These are phyloP conservation scores for Coniochaeta sp. DNA, from an alignment of 2,329 filamentous ascomycete genomes.

Conservation along the genomic window DNA sequence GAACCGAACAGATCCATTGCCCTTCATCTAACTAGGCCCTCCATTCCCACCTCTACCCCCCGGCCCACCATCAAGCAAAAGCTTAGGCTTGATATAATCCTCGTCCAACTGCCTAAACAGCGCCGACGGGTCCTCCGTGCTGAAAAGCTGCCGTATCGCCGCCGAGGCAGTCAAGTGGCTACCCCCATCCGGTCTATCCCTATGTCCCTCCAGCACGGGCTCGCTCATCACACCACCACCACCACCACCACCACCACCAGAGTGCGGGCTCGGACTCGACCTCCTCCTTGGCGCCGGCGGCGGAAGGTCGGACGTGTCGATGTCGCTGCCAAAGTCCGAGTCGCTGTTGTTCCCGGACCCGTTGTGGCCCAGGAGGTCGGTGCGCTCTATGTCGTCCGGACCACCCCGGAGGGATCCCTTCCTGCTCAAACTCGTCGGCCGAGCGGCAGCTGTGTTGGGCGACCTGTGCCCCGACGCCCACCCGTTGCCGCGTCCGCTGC, in stretches of 20 bases:
- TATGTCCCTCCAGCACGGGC: constrained; percentile 16
- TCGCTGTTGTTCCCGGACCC: constrained; percentile 37
- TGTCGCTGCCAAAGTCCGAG: constrained; percentile 56
- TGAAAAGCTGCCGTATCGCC: constrained; percentile 74
- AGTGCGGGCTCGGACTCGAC: constrained; percentile 29
- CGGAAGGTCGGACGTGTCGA: constrained; percentile 60
- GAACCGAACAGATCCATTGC: no score
- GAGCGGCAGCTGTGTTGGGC: constrained; percentile 30
- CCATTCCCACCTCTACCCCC: not conserved
- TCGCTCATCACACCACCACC: no score
- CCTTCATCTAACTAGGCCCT: not conserved
- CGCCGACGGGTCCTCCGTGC: constrained; percentile 79
- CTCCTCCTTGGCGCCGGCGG: constrained; percentile 45
- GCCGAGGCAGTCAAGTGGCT: constrained; percentile 61
- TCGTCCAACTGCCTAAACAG: constrained; percentile 92
- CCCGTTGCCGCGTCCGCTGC: constrained; percentile 20
- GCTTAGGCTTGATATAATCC: constrained; percentile 87
- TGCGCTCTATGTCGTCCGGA: constrained; percentile 45
- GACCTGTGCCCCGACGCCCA: constrained; percentile 50
- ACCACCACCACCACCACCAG: constrained; percentile 10
- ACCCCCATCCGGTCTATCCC: constrained; percentile 14
- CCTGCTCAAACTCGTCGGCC: constrained; percentile 43
- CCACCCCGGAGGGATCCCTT: constrained; percentile 37
- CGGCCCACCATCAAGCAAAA: constrained; percentile 67
- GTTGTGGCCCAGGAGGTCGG: constrained; percentile 45